A percentile compares a stretch with the other conserved stretches of the same genome.
Conservation (phyloP, 495 filamentous ascomycete species). For the Penicillium steckii region DNA sequence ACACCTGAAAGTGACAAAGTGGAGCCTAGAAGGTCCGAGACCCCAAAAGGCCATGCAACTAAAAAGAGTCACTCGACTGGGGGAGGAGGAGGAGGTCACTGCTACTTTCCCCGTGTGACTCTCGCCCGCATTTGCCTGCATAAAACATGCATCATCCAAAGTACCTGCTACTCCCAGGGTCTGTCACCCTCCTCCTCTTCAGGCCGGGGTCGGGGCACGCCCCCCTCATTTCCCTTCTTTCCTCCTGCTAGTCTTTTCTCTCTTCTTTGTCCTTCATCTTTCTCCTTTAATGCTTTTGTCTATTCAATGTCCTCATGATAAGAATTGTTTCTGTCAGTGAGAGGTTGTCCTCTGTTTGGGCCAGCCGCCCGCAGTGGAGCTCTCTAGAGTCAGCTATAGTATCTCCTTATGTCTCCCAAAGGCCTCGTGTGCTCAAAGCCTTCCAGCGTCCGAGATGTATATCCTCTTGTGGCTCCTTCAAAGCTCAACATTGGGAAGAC, state of each 20-base stretch:
- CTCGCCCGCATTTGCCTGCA: neutral
- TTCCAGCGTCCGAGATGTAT: constrained; percentile 6
- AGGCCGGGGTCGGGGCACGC: constrained; percentile 20
- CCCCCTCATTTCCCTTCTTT: constrained; percentile 8
- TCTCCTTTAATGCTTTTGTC: neutral
- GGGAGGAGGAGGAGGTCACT: constrained; percentile 1
- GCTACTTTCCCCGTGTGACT: constrained; percentile 3
- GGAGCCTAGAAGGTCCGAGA: neutral
- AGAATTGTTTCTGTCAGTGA: constrained; percentile 17
- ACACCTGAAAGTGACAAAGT: too few relatives aligned
- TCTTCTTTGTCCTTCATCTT: neutral
- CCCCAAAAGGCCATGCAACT: neutral
- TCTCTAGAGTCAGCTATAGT: constrained; percentile 2
- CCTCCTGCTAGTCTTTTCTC: neutral
- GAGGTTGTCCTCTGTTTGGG: constrained; percentile 26
- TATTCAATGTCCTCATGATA: constrained; percentile 17
- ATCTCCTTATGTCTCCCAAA: constrained; percentile 2
- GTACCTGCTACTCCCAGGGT: constrained; percentile 7
- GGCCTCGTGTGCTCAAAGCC: neutral
- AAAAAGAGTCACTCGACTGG: neutral
- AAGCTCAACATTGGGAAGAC: neutral
- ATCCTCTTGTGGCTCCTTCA: neutral
- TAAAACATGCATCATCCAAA: constrained; percentile 4
- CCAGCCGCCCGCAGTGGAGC: constrained; percentile 11
- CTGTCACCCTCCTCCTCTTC: neutral